Base-by-base conservation (phyloP, 2,329 filamentous ascomycete genomes). In the Fonsecaea pugnacius region DNA sequence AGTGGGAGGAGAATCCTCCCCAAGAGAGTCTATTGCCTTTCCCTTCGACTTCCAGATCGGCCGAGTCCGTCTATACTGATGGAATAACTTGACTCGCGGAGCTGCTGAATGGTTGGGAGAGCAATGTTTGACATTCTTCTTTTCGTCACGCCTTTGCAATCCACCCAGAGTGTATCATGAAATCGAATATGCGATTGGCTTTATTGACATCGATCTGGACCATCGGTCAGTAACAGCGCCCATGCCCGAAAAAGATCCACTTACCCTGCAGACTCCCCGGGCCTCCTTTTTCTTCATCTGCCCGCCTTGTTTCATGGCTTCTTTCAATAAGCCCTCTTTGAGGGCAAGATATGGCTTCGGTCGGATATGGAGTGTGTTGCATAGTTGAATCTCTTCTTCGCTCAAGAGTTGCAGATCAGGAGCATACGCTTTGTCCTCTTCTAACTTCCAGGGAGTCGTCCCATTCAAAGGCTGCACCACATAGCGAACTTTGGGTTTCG, bases 271-370 rank as follows among this genome's bases (percentile, higher is more conserved):
- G 30, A 98, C 89, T 73, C 96, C 91, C 74, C 89, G 91, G 1
- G 92, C 92, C 71, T 94, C 89, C 79, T 97, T 98, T 84, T 95
- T 96, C 82, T 96, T 98, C 7, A 99, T 79, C 12, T 84, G 86
- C 0, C 95, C 95, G 64, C 95, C 94, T 64, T 89, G 88, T 78
- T 94, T 95, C 75, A 96, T 86, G 0, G 94, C 91, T 75, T 98
- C 94, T 72, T 91, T 91, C 58, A 98, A 78, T n/a, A 98, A 83
- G 66, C 91, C 88, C 75, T 97, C 92, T 78, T 99, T 99, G 77
- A 98, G 92, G 73, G 92, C 92, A 4, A 97, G 78, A 76, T 97
- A 99, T 1, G 95, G 91, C 79, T 99, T 99, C 0, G 95, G 95
- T 76, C 95, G 90, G 58, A 99, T 80, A 48, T 92, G 87, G 14